phyloP scores from a whole-genome alignment of 176 grass and related monocot species.

The Carex pumila region DNA sequence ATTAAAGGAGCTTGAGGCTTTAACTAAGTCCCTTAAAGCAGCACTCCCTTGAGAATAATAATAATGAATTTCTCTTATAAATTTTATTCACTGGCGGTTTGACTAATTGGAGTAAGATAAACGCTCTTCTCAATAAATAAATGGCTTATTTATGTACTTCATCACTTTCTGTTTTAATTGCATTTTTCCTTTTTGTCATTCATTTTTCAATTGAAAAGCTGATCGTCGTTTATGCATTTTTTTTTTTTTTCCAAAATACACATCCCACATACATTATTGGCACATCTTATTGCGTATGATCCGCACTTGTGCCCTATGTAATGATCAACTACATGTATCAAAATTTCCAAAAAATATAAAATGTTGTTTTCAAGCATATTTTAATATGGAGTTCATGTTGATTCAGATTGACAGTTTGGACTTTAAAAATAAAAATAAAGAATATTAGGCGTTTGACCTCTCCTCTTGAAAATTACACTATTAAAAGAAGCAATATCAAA shows the following conservation, averaged over 20 bases:
- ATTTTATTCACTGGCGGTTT: background rate
- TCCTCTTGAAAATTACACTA: no score
- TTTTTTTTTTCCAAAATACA: background rate
- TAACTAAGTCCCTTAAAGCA: conserved; percentile 64
- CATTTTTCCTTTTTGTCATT: background rate
- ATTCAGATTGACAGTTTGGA: no score
- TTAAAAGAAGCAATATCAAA: no score
- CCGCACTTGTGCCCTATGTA: no score
- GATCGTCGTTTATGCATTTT: background rate
- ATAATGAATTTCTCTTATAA: background rate
- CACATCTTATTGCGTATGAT: no score
- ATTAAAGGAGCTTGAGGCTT: conserved; percentile 71
- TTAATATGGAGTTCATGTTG: no score
- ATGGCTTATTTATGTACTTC: background rate
- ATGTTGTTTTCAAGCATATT: no score
- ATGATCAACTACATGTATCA: no score
- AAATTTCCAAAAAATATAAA: no score
- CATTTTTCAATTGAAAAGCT: background rate
- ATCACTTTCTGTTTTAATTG: background rate
- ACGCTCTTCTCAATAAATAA: background rate
- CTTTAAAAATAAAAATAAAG: no score
- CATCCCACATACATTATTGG: no score
- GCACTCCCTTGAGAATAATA: conserved; percentile 49
- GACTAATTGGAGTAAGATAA: background rate
- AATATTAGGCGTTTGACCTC: no score